Conservation (phyloP, 495 filamentous ascomycete genomes). For the Aspergillus nanangensis region DNA sequence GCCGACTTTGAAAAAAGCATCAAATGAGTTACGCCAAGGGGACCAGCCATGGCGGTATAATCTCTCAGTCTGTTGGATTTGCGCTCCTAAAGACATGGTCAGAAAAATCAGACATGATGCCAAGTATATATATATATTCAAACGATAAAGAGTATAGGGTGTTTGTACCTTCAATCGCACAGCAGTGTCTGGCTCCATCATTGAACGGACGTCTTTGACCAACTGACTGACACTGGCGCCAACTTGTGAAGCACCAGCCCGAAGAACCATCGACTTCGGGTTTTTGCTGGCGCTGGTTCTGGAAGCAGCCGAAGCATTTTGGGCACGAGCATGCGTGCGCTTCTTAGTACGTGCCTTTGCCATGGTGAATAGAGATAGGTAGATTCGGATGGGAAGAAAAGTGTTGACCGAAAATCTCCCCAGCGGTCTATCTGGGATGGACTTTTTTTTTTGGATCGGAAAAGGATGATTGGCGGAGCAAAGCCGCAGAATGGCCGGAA, state of each 20-base stretch:
- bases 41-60: constrained; percentile 93
- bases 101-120: no score
- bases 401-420: constrained; percentile 4
- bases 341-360: constrained; percentile 81
- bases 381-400: constrained; percentile 8
- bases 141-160: no score
- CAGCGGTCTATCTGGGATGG: constrained; percentile 10
- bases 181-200: constrained; percentile 96
- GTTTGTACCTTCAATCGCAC: constrained; percentile 68
- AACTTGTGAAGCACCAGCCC: constrained; percentile 90
- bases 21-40: constrained; percentile 89
- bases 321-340: constrained; percentile 74
- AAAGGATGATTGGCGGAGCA: constrained; percentile 28
- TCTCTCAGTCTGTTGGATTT: constrained; percentile 86
- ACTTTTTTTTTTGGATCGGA: constrained; percentile 34
- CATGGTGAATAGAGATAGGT: constrained; percentile 48
- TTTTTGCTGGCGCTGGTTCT: constrained; percentile 51
- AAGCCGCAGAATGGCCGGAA: constrained; percentile 30
- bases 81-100: no score
- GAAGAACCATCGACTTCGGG: constrained; percentile 97
- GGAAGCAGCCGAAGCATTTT: constrained; percentile 52
- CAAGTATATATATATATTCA: no score
- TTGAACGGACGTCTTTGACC: constrained; percentile 81
- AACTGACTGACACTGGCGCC: constrained; percentile 88
- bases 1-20: constrained; percentile 89